Conservation (phyloP, 2,329 filamentous ascomycete species). For the Alternaria burnsii region DNA sequence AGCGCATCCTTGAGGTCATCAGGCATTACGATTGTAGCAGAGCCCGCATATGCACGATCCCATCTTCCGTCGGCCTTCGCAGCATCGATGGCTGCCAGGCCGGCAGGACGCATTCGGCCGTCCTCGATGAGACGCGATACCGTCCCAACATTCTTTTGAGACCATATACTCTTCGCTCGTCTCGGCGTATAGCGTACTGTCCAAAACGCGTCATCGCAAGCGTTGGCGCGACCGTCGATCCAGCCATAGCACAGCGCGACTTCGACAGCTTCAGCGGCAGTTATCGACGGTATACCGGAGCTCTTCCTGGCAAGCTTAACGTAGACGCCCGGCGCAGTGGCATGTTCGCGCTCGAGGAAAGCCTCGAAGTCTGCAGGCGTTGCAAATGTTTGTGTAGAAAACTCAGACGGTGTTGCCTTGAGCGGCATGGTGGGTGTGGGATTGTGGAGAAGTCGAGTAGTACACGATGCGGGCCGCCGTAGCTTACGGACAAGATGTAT, state of each 20-base stretch:
- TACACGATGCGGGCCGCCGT: not conserved
- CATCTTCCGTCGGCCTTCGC: conserved; percentile 67
- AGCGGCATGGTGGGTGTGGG: conserved; percentile 8
- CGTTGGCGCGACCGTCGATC: conserved; percentile 66
- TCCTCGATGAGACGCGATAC: conserved; percentile 56
- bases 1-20: conserved; percentile 60
- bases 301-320: conserved; percentile 61
- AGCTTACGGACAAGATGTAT: not conserved
- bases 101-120: conserved; percentile 61
- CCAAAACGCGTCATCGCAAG: conserved; percentile 59
- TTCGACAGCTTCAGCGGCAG: conserved; percentile 62
- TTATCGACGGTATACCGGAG: conserved; percentile 56
- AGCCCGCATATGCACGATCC: conserved; percentile 64
- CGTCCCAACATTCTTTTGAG: conserved; percentile 65
- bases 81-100: conserved; percentile 61
- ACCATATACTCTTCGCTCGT: conserved; percentile 65
- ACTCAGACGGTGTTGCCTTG: conserved; percentile 10
- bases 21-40: conserved; percentile 58
- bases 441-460: not conserved
- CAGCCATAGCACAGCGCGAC: conserved; percentile 68
- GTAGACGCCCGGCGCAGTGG: conserved; percentile 54
- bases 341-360: conserved; percentile 50
- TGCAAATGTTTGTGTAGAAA: conserved; percentile 18
- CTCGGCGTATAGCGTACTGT: conserved; percentile 68
- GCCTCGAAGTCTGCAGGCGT: conserved; percentile 17